Evolutionary conservation across 2,329 filamentous ascomycete genomes (phyloP), one percentile per base, ranked within the genome.

Genomic region (Botrytis porri): DNA sequence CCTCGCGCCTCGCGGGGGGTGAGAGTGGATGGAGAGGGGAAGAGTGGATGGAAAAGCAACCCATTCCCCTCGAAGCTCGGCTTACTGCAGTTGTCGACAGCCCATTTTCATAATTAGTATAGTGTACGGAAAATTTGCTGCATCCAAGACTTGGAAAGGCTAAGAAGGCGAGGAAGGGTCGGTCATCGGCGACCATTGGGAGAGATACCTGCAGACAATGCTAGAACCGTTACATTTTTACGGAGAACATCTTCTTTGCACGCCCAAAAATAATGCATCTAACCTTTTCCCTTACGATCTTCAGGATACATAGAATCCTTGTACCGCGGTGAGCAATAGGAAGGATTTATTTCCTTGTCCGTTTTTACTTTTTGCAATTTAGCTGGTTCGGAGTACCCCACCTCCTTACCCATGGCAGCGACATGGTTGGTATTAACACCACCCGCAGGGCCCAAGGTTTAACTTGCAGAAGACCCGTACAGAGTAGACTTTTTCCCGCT

Each of bases 351-450:
- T 60, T 69, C 63, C 70, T 32, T 48, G 70, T 69, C 32, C 39
- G 8, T 32, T 70, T 70, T 62, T 20, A 9, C n/a, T 54, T 22
- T 41, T 51, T 14, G 35, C 45, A 66, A 66, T 51, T 66, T 71
- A 22, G 57, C 57, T 63, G 35, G 37, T 41, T 67, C 70, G 70
- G 70, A 71, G 48, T 59, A 60, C 70, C 70, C 61, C 61, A 71
- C 70, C 70, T 37, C 48, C n/a, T 25, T 63, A 18, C 35, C 41
- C 69, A 62, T 60, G 69, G 29, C 10, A 22, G 32, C 12, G 18
- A 37, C 35, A 62, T 39, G 69, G 43, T 39, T 62, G 9, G 39
- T 7, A n/a, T 45, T 12, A 29, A 29, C 61, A 51, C 43, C 22
- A 51, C 16, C 43, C 16, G n/a, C 35, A 54, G 45, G 29, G 51